Base-by-base conservation (phyloP, 148 eudicot species). In the Selenicereus undatus region DNA sequence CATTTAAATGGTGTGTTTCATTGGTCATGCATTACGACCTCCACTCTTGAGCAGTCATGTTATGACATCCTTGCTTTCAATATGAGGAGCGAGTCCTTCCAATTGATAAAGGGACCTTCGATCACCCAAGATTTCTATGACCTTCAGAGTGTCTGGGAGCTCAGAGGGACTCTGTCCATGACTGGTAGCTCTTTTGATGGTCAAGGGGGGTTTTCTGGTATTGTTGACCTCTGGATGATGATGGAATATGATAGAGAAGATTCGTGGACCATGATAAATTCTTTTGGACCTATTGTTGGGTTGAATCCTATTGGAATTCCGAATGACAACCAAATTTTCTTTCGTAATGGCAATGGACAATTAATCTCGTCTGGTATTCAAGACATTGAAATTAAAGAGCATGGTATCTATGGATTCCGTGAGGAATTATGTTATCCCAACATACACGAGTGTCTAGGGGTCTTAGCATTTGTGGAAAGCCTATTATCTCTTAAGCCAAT, bases 201-300 rank as follows among this genome's bases (percentile, higher is more conserved):
- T 64, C n/a, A 52, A 9, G 2, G 5, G 2, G 26, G 3, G 26
- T 3, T 66, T 27, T 24, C 54, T 50, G 54, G 16, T 26, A 26
- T 21, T 3, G 21, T 58, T 60, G 45, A 76, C 48, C 24, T 76
- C 12, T 76, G 79, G 70, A 36, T 60, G 18, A 76, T 76, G 79
- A 58, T 30, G 50, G 52, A 58, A 42, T 77, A 77, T 36, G 79
- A 54, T 60, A 14, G 60, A 20, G 71, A 77, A 20, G 70, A 60
- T 60, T 76, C 79, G 22, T 66, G 60, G 73, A 20, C 39, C 73
- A 65, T 78, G 73, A 22, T 65, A 6, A 20, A 24, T 13, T 43
- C 73, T 14, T 11, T 78, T 78, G 52, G 22, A 8, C 73, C 36
- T 36, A 64, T 27, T 24, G 13, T 21, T 27, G 58, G 11, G 39